phyloP scores from a whole-genome alignment of 1,284 basidiomycete genomes.

The Cutaneotrichosporon cavernicola region DNA sequence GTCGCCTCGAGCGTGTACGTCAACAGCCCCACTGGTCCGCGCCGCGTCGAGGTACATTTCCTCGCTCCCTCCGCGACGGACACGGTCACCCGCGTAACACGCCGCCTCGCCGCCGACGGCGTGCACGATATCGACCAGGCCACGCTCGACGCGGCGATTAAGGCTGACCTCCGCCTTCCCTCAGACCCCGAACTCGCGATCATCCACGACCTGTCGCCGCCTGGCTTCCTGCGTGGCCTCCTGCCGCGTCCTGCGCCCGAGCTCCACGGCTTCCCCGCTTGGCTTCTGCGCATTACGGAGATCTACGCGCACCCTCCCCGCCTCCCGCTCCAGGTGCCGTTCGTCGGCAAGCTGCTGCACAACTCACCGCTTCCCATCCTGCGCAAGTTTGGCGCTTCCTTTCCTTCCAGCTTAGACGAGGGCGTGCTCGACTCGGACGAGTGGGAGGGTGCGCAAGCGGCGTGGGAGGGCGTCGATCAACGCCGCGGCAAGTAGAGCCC shows the following conservation, averaged over 20 bases:
- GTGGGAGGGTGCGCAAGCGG: slow-evolving; percentile 27
- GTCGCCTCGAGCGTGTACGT: slow-evolving; percentile 21
- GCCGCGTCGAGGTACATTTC: slow-evolving; percentile 24
- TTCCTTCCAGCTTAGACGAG: slow-evolving; percentile 15
- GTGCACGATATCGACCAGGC: slow-evolving; percentile 20
- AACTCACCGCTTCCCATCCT: slow-evolving; percentile 24
- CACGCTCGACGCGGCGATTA: slow-evolving; percentile 24
- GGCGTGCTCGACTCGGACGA: slow-evolving; percentile 22
- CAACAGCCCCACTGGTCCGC: slow-evolving; percentile 18
- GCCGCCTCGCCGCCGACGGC: slow-evolving; percentile 15
- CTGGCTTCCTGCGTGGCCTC: slow-evolving; percentile 25
- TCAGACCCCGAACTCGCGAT: slow-evolving; percentile 39
- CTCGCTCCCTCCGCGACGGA: slow-evolving; percentile 23
- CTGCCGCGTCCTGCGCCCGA: slow-evolving; percentile 40
- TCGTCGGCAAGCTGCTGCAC: slow-evolving; percentile 23
- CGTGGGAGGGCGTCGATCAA: slow-evolving; percentile 34
- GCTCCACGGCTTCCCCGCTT: slow-evolving; percentile 43
- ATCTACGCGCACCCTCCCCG: slow-evolving; percentile 40
- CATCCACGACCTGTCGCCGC: slow-evolving; percentile 34
- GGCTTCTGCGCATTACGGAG: slow-evolving; percentile 42
- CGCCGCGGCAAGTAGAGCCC: slow-evolving; percentile 24
- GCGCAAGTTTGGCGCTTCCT: slow-evolving; percentile 23
- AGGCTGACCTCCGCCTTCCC: slow-evolving; percentile 24
- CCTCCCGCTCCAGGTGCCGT: slow-evolving; percentile 29
- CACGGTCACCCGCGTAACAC: slow-evolving; percentile 21